Evolutionary conservation across 257 asterid genomes (phyloP), one percentile per base, ranked within the genome.

Genomic region (Rubia yunnanensis): DNA sequence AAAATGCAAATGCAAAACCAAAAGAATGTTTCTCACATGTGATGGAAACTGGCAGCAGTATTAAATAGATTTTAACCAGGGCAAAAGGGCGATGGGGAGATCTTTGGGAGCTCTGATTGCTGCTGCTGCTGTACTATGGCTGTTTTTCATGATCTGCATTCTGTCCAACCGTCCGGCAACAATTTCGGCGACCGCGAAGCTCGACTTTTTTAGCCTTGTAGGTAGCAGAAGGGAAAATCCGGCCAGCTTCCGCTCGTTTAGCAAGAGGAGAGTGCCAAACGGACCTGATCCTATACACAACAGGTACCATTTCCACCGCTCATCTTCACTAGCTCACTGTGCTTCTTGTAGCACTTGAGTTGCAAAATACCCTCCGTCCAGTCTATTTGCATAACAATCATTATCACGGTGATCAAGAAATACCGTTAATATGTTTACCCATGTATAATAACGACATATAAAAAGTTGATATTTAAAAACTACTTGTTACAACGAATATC

Each of bases 221-320:
- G 76, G 53, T 55, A 57, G 32, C 36, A 77, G 70, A 38, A 79
- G 52, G 52, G 17, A 44, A 14, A 3, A 4, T 44, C 52, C 52
- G 52, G 52, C 52, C 22, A 64, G 69, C 48, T 74, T 80, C 69
- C 72, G 50, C 57, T 76, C 56, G 65, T 86, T 83, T 64, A 86
- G 84, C 84, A 83, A 78, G 80, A 83, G 89, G 73, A 80, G 86
- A 82, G 88, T 91, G 1, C 96, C 95, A n/a, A 80, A 75, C 74
- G 91, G 89, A 50, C 87, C 90, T 69, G 89, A 84, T 76, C 89
- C 84, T 60, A 84, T 86, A 65, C 94, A 82, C 55, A 89, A 85
- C 85, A 85, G 86, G 97, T 89, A 81, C 20, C 57, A 59, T 30
- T n/a, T 41, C 15, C 50, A 41, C 20, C n/a, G 4, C 15, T 3